phyloP scores from a whole-genome alignment of 208 protist species.

The Acanthamoeba culbertsoni region DNA sequence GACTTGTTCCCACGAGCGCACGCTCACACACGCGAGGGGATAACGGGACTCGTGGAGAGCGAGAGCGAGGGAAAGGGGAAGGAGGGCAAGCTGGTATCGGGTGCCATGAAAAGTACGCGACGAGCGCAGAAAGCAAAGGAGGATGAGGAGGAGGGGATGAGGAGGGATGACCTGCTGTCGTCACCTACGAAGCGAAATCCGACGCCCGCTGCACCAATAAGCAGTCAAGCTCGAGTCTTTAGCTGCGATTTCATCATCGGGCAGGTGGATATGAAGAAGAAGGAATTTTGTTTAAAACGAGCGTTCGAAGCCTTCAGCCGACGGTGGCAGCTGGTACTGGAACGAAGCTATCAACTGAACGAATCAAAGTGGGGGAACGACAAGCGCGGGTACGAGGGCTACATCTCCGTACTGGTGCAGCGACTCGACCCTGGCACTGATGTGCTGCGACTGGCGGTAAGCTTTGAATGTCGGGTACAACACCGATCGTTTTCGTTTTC shows the following conservation, averaged over 20 bases:
- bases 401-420: conserved; percentile 29
- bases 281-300: neutral
- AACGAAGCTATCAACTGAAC: neutral
- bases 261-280: conserved; percentile 14
- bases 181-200: neutral
- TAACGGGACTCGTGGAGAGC: neutral
- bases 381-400: conserved; percentile 2
- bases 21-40: neutral
- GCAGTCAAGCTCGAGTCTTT: neutral
- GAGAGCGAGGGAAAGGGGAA: neutral
- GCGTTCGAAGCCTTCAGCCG: neutral
- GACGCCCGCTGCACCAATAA: neutral
- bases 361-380: neutral
- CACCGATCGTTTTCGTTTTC: neutral
- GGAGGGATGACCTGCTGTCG: neutral
- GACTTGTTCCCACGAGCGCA: neutral
- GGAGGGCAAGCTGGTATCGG: neutral
- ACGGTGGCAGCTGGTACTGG: neutral
- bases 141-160: neutral
- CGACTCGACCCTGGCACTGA: neutral
- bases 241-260: conserved; percentile 50
- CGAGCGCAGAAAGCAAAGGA: neutral
- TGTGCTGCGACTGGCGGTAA: neutral
- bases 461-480: neutral
- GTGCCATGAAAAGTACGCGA: neutral